These are phyloP conservation scores for Multifurca ochricompacta DNA, from an alignment of 768 basidiomycete species.

Conservation along the genomic window DNA sequence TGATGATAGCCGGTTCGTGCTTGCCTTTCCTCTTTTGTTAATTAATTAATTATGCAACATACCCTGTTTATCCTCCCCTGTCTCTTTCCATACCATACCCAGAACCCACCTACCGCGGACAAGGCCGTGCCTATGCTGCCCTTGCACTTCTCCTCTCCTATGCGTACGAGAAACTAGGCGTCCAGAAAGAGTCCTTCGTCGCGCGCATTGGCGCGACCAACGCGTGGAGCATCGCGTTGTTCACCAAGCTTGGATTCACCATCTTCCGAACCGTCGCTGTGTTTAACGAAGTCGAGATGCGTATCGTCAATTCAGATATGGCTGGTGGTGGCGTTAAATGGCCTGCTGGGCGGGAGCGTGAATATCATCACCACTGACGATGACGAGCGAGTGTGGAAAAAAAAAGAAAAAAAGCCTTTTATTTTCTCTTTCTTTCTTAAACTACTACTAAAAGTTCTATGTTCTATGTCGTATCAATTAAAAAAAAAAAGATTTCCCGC, in stretches of 20 bases:
- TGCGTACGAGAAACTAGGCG: slow-evolving; percentile 37
- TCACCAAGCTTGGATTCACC: slow-evolving; percentile 68
- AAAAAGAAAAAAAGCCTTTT: no score
- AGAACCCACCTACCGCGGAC: slow-evolving; percentile 64
- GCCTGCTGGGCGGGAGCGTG: slow-evolving; percentile 3
- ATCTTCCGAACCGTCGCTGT: slow-evolving; percentile 61
- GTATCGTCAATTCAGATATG: slow-evolving; percentile 24
- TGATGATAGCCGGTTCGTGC: slow-evolving; percentile 81
- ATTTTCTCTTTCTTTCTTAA: no score
- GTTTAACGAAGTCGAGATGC: slow-evolving; percentile 82
- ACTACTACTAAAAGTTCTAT: no score
- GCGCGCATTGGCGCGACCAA: slow-evolving; percentile 69
- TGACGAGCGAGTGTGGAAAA: no score
- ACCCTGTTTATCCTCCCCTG: not conserved
- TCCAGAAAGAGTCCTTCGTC: slow-evolving; percentile 47
- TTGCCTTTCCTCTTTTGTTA: not conserved
- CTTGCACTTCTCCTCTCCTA: slow-evolving; percentile 63
- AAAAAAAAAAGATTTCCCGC: no score
- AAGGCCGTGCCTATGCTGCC: slow-evolving; percentile 56
- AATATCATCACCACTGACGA: no score
- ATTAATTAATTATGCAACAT: not conserved
- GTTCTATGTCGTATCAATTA: no score
- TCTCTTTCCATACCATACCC: not conserved
- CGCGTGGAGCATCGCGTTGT: slow-evolving; percentile 58
- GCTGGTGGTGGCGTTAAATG: no score